Evolutionary conservation across 768 basidiomycete species (phyloP).

Genomic region (Holtermannia corniformis): DNA sequence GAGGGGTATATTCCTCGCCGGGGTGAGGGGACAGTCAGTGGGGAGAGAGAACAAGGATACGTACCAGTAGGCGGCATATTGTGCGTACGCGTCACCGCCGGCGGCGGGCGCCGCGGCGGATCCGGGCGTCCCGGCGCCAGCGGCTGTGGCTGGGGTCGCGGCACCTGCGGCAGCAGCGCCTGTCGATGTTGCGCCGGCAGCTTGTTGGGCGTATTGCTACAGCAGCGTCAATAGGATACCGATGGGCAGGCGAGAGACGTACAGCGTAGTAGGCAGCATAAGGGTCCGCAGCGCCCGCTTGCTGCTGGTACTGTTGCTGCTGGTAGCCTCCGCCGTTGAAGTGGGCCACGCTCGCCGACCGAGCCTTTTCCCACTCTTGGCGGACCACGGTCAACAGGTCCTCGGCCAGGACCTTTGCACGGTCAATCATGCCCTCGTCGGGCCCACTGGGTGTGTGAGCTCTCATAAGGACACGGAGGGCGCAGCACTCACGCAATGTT

Average conservation of each 20-base stretch:
- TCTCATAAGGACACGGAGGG: not conserved
- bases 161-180: conserved; percentile 7
- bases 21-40: not conserved
- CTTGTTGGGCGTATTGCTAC: conserved; percentile 18
- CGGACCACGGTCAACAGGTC: conserved; percentile 83
- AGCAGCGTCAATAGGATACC: not conserved
- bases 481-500: conserved; percentile 64
- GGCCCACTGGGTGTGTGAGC: conserved; percentile 52
- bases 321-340: conserved; percentile 26
- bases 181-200: conserved; percentile 12
- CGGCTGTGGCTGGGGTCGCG: conserved; percentile 12
- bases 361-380: conserved; percentile 76
- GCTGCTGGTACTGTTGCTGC: conserved; percentile 13
- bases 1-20: conserved; percentile 4
- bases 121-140: conserved; percentile 13
- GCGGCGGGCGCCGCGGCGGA: conserved; percentile 24
- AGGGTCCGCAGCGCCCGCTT: conserved; percentile 11
- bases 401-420: conserved; percentile 77
- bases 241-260: not conserved
- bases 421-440: conserved; percentile 73
- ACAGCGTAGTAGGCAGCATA: conserved; percentile 36
- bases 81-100: conserved; percentile 22
- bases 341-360: conserved; percentile 20
- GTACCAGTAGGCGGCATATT: conserved; percentile 39
- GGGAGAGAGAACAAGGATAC: not conserved